Conservation (phyloP, 2,329 filamentous ascomycete species). For the Xylaria sp. region DNA sequence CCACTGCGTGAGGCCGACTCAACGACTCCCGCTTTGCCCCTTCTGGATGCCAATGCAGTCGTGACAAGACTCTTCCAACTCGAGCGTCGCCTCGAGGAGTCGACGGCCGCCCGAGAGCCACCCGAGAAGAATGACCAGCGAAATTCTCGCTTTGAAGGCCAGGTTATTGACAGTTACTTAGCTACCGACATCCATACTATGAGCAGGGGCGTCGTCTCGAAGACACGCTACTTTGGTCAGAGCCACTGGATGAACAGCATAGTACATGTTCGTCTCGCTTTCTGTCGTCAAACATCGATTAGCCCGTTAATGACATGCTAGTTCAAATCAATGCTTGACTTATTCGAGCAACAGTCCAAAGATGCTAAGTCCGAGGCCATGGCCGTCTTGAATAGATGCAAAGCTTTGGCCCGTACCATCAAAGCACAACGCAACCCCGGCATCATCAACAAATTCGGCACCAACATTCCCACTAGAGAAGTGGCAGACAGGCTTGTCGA, state of each 20-base stretch:
- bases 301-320: constrained; percentile 26
- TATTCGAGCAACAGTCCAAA: constrained; percentile 41
- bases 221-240: constrained; percentile 59
- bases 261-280: constrained; percentile 52
- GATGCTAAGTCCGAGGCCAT: constrained; percentile 50
- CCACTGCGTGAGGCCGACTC: not conserved
- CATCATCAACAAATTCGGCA: constrained; percentile 54
- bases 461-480: constrained; percentile 52
- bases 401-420: constrained; percentile 55
- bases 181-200: constrained; percentile 44
- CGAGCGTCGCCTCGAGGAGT: constrained; percentile 56
- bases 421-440: constrained; percentile 55
- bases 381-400: constrained; percentile 53
- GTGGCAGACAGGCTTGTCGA: constrained; percentile 64
- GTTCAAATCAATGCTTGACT: constrained; percentile 43
- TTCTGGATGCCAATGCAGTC: constrained; percentile 46
- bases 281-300: not conserved
- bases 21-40: not conserved
- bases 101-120: constrained; percentile 29
- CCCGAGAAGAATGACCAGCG: constrained; percentile 9
- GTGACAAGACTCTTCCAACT: constrained; percentile 56
- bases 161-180: constrained; percentile 40
- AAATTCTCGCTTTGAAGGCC: constrained; percentile 18
- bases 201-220: constrained; percentile 52
- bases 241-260: constrained; percentile 63